Conservation (phyloP, 164 flowering plant species). For the Vitis labrusca region DNA sequence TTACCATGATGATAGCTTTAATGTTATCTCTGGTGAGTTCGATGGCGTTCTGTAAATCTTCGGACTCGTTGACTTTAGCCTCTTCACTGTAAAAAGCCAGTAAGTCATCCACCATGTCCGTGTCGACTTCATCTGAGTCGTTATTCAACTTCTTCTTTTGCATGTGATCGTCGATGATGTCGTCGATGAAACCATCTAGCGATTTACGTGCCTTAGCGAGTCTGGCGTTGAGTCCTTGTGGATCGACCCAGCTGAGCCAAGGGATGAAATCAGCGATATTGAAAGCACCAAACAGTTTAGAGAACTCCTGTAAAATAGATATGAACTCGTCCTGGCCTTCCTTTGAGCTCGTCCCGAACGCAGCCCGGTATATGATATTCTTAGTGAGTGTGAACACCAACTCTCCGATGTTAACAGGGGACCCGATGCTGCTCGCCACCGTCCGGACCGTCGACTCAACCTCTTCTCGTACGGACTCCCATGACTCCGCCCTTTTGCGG, state of each 20-base stretch:
- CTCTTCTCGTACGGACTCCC: constrained; percentile 79
- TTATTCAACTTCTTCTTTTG: constrained; percentile 21
- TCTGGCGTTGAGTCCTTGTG: constrained; percentile 14
- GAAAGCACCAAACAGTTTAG: constrained; percentile 32
- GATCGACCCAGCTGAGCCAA: constrained; percentile 15
- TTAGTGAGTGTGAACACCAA: constrained; percentile 57
- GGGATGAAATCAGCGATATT: constrained; percentile 32
- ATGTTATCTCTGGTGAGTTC: constrained; percentile 66
- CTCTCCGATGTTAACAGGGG: constrained; percentile 57
- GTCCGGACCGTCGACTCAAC: constrained; percentile 40
- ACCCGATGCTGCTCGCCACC: constrained; percentile 28
- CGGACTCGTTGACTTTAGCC: constrained; percentile 26
- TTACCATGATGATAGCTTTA: constrained; percentile 89
- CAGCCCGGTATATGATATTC: constrained; percentile 51
- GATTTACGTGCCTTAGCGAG: constrained; percentile 21
- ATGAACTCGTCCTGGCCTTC: constrained; percentile 28
- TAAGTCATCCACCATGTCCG: constrained; percentile 80
- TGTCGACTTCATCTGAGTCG: constrained; percentile 15
- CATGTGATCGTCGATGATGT: constrained; percentile 30
- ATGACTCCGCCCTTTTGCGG: constrained; percentile 78
- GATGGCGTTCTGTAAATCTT: constrained; percentile 47
- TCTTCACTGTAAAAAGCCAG: constrained; percentile 57
- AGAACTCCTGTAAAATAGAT: constrained; percentile 31
- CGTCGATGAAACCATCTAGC: constrained; percentile 32
- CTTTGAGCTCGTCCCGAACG: constrained; percentile 22